These are phyloP conservation scores for Pseudotulostoma volvatum DNA, from an alignment of 495 filamentous ascomycete genomes.

Conservation along the genomic window DNA sequence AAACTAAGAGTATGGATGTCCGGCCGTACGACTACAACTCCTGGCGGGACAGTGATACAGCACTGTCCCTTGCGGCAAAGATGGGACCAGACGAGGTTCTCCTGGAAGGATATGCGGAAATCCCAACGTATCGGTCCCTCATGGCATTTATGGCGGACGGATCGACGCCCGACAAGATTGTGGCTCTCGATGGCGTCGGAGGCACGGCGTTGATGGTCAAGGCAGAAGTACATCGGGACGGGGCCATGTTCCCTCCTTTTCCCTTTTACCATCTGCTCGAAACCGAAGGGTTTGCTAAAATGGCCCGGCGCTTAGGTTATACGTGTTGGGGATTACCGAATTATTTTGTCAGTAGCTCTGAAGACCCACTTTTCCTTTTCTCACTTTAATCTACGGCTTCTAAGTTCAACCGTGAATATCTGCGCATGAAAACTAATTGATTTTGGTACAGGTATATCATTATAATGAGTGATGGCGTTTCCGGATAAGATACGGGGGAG, in stretches of 20 bases:
- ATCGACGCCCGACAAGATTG: conserved; percentile 32
- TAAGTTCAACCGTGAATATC: too few species aligned
- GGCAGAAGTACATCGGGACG: conserved; percentile 92
- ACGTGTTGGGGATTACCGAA: conserved; percentile 73
- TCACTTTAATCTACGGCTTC: conserved; percentile 1
- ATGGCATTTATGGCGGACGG: conserved; percentile 65
- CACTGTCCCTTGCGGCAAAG: conserved; percentile 51
- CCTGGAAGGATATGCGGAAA: conserved; percentile 80
- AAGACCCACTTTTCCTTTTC: neutral
- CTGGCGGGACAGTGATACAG: conserved; percentile 75
- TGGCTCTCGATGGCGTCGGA: conserved; percentile 80
- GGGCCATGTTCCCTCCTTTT: conserved; percentile 96
- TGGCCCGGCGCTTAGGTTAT: conserved; percentile 82
- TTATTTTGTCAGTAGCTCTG: conserved; percentile 59
- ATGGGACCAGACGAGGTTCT: conserved; percentile 89
- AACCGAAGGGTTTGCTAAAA: conserved; percentile 96
- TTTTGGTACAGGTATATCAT: conserved; percentile 53
- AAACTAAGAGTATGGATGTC: conserved; percentile 49
- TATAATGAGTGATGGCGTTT: conserved; percentile 87
- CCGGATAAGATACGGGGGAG: too few species aligned
- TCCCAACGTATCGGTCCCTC: conserved; percentile 76
- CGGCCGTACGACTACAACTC: conserved; percentile 94
- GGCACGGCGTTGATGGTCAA: conserved; percentile 90
- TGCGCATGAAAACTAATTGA: conserved; percentile 9
- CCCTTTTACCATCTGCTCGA: conserved; percentile 93